A percentile compares a stretch with the other conserved stretches of the same genome.
phyloP scores from a whole-genome alignment of 352 stramenopile species.

The Phytophthora meadii region DNA sequence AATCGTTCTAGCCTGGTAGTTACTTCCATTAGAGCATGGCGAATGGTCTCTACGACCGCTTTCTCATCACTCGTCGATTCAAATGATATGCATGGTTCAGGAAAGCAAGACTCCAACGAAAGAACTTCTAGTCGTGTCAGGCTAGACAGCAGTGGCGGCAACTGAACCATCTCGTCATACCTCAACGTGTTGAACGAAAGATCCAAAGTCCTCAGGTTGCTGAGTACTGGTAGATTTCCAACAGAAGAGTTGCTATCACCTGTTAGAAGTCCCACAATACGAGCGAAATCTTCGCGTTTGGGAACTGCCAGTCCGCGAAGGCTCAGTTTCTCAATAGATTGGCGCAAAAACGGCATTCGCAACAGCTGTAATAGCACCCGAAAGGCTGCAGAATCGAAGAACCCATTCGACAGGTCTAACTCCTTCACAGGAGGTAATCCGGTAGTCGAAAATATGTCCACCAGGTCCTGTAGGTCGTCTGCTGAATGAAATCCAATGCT shows the following conservation, averaged over 20 bases:
- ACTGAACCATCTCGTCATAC: conserved; percentile 38
- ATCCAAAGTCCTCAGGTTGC: conserved; percentile 55
- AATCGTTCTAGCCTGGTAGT: conserved; percentile 48
- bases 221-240: conserved; percentile 30
- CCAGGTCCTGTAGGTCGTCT: conserved; percentile 58
- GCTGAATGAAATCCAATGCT: conserved; percentile 60
- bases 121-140: conserved; percentile 47
- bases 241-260: conserved; percentile 2
- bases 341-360: conserved; percentile 40
- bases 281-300: conserved; percentile 50
- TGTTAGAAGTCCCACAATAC: conserved; percentile 46
- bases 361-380: conserved; percentile 56
- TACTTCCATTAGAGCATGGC: conserved; percentile 42
- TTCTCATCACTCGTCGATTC: conserved; percentile 6
- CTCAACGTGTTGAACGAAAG: conserved; percentile 78
- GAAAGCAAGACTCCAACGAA: conserved; percentile 68
- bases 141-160: conserved; percentile 50
- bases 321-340: conserved; percentile 42
- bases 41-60: conserved; percentile 27
- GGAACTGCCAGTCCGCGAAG: conserved; percentile 62
- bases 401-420: conserved; percentile 66
- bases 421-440: conserved; percentile 46
- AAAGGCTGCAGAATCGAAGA: conserved; percentile 66
- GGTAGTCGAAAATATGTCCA: conserved; percentile 48
- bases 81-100: conserved; percentile 10